Percentiles rank a stretch among this genome's conserved stretches.
phyloP scores from a whole-genome alignment of 768 basidiomycete species.

The Hericium coralloides region DNA sequence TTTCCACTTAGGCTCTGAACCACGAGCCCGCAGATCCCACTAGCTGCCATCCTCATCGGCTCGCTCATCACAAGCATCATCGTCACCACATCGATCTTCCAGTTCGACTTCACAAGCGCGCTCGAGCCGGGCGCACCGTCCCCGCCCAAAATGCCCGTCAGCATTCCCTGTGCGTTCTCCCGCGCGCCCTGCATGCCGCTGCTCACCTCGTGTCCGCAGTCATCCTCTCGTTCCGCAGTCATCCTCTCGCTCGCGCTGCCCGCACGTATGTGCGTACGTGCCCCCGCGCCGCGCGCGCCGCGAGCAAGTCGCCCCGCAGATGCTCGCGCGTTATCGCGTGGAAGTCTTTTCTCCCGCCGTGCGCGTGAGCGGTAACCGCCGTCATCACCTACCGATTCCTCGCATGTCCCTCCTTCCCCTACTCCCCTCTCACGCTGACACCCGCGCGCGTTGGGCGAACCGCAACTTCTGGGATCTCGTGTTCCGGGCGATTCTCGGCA shows the following conservation, averaged over 20 bases:
- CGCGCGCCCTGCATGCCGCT: too few species aligned
- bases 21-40: not conserved
- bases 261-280: not conserved
- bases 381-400: not conserved
- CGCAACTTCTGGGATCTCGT: not conserved
- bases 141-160: not conserved
- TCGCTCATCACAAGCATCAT: not conserved
- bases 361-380: not conserved
- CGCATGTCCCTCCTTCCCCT: not conserved
- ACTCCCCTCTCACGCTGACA: not conserved
- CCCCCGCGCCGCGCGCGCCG: too few species aligned
- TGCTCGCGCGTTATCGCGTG: not conserved
- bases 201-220: too few species aligned
- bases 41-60: not conserved
- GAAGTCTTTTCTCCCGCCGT: not conserved
- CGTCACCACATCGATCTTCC: not conserved
- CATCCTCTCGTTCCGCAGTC: not conserved
- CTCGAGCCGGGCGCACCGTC: not conserved
- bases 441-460: not conserved
- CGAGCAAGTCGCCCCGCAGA: too few species aligned
- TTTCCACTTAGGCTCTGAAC: not conserved
- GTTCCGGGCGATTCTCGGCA: not conserved
- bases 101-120: not conserved
- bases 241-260: not conserved
- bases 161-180: not conserved